Conservation (phyloP, 2,329 filamentous ascomycete genomes). For the Diplodia scrobiculata region DNA sequence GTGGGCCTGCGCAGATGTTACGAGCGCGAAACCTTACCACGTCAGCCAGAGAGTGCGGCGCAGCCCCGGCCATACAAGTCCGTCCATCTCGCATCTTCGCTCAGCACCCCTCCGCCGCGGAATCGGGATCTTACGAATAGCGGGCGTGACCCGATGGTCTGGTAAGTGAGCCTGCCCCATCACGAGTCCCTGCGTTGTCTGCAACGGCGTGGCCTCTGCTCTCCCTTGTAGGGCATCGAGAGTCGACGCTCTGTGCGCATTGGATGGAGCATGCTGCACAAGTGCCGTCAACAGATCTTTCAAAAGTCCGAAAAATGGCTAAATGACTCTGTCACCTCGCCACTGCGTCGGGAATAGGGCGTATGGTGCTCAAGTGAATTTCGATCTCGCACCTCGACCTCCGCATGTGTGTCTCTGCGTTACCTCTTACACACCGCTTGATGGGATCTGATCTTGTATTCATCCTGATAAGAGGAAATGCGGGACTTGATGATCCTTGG, state of each 20-base stretch:
- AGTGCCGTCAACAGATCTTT: not conserved
- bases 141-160: constrained; percentile 7
- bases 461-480: not conserved
- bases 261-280: constrained; percentile 8
- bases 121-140: constrained; percentile 23
- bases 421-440: constrained; percentile 16
- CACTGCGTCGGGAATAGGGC: not conserved
- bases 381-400: not conserved
- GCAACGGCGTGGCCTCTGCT: constrained; percentile 4
- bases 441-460: constrained; percentile 2
- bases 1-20: constrained; percentile 7
- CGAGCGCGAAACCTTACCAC: constrained; percentile 10
- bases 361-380: not conserved
- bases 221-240: constrained; percentile 13
- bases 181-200: constrained; percentile 17
- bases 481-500: not conserved
- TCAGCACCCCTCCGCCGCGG: constrained; percentile 23
- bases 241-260: not conserved
- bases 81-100: constrained; percentile 15
- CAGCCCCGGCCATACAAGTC: constrained; percentile 10
- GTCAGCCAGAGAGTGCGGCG: constrained; percentile 21
- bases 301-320: not conserved
- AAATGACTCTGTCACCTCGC: constrained; percentile 12
- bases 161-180: constrained; percentile 21
- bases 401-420: not conserved